A percentile compares a stretch with the other conserved stretches of the same genome.
Conservation (phyloP, 2,329 filamentous ascomycete genomes). For the Hyphodiscus sp. region DNA sequence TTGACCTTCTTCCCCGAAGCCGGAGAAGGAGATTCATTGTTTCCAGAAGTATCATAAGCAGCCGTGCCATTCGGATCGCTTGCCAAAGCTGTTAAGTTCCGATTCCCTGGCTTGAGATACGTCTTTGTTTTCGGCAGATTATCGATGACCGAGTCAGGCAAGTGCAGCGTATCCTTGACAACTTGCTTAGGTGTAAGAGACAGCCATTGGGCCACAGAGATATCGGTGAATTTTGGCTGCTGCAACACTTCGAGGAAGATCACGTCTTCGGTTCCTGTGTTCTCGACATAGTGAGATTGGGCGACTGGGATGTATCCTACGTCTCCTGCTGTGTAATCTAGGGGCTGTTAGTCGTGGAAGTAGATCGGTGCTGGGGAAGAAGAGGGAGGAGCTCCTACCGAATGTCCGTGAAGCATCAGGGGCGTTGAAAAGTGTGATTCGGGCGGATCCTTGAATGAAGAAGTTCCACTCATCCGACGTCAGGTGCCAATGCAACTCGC, state of each 20-base stretch:
- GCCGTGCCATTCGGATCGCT: constrained; percentile 15
- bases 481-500: constrained; percentile 61
- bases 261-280: constrained; percentile 50
- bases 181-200: constrained; percentile 34
- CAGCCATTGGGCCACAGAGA: constrained; percentile 52
- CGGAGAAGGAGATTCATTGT: background rate
- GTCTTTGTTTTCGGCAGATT: constrained; percentile 36
- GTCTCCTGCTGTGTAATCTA: constrained; percentile 33
- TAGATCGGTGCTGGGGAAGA: background rate
- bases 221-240: constrained; percentile 36
- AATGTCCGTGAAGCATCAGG: constrained; percentile 37
- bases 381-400: constrained; percentile 19
- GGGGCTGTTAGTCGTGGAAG: background rate
- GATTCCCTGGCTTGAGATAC: constrained; percentile 36
- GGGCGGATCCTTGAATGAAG: constrained; percentile 5
- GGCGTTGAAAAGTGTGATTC: constrained; percentile 6
- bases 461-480: constrained; percentile 7
- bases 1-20: background rate
- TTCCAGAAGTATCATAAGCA: constrained; percentile 10
- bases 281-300: constrained; percentile 54
- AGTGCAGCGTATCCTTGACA: constrained; percentile 25
- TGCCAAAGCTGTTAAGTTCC: constrained; percentile 19
- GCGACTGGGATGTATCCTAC: constrained; percentile 52
- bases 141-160: constrained; percentile 33
- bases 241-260: constrained; percentile 55